These are phyloP conservation scores for Saccharomyces hybrid DNA, from an alignment of 1,139 yeast species.

Conservation along the genomic window DNA sequence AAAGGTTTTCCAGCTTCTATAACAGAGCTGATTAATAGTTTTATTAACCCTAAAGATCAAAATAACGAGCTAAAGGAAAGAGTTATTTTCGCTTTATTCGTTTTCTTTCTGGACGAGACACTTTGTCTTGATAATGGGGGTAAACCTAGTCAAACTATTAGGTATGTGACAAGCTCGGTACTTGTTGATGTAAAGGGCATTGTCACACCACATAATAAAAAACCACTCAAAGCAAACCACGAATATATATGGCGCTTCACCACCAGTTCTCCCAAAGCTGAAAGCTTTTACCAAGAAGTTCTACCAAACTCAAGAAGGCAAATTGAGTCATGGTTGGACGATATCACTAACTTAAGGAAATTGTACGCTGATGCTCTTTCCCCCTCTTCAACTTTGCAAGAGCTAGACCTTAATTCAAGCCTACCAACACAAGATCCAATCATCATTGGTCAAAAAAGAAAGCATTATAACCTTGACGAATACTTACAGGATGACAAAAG, in stretches of 20 bases:
- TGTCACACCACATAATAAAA: conserved; percentile 9
- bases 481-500: conserved; percentile 14
- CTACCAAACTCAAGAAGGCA: conserved; percentile 15
- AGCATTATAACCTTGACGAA: conserved; percentile 16
- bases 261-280: conserved; percentile 14
- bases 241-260: conserved; percentile 14
- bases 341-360: conserved; percentile 11
- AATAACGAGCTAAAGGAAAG: conserved; percentile 10
- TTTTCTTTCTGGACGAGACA: conserved; percentile 19
- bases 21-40: conserved; percentile 6
- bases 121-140: conserved; percentile 12
- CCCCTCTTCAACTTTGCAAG: conserved; percentile 15
- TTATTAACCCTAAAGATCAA: conserved; percentile 14
- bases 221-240: conserved; percentile 8
- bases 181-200: conserved; percentile 20
- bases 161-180: conserved; percentile 12
- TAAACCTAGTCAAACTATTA: conserved; percentile 8
- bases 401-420: conserved; percentile 16
- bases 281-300: conserved; percentile 18
- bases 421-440: conserved; percentile 12
- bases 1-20: conserved; percentile 20
- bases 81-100: conserved; percentile 20
- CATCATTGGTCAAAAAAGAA: conserved; percentile 16
- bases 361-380: conserved; percentile 4
- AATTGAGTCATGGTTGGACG: conserved; percentile 18